Base-by-base conservation (phyloP, 2,329 filamentous ascomycete species). In the Pseudogymnoascus sp. region DNA sequence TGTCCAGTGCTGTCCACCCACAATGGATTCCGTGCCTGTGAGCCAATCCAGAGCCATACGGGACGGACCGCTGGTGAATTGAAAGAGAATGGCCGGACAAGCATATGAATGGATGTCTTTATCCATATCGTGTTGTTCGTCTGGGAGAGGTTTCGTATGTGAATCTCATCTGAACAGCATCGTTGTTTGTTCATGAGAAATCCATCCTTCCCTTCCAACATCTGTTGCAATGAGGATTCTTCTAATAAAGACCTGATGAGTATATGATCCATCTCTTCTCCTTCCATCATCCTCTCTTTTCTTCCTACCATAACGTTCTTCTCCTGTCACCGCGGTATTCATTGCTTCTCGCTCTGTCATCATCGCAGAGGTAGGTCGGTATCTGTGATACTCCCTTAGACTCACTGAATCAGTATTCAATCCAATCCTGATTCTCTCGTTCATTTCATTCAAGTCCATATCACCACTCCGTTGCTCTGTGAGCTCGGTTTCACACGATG, bases 101-200 rank as follows among this genome's bases (percentile, higher is more conserved):
- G 25, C 25, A 55, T 33, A 55, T 33, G n/a, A 31, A 33, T 55
- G 9, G n/a, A 33, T 55, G n/a, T 55, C 49, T 55, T 55, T 55
- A 55, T 55, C 49, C n/a, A 55, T 55, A 9, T 33, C 9, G 11
- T 33, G 28, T 18, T 55, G 49, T 55, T 33, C 25, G 16, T 33
- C 28, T 33, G 9, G n/a, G n/a, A 33, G n/a, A 55, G n/a, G 25
- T 33, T 55, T 55, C n/a, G 49, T 55, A 33, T 55, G 49, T 55
- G 49, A 55, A 55, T 55, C 49, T 33, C 49, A 55, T 55, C 49
- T 55, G 49, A 55, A 55, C 49, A 55, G 16, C 28, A 55, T 33
- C 28, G 28, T 33, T 55, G 49, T 55, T 55, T 55, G 49, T 33
- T 33, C 28, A 33, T 21, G 28, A 33, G 7, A 25, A 45, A 45